Evolutionary conservation across 2,329 filamentous ascomycete species (phyloP).

Genomic region (Apiospora koreana): DNA sequence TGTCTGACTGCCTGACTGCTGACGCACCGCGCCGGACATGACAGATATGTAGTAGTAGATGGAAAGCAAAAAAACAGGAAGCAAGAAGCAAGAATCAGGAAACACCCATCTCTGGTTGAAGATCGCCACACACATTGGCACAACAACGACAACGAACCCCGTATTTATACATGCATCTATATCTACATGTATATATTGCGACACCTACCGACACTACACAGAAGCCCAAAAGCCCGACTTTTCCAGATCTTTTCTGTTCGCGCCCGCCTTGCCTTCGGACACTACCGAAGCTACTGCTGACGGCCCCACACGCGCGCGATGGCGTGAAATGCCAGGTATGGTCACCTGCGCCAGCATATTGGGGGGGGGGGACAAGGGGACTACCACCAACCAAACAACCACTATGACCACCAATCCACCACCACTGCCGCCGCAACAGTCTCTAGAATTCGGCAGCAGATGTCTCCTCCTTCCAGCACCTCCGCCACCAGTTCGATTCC

Average conservation of each 20-base stretch:
- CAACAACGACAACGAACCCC: no score
- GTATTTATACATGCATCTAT: no score
- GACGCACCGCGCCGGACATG: not conserved
- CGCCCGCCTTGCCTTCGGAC: not conserved
- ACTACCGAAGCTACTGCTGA: not conserved
- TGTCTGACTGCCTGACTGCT: not conserved
- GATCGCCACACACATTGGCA: no score
- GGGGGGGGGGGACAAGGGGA: not conserved
- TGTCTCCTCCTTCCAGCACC: not conserved
- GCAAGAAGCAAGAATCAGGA: no score
- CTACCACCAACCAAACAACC: not conserved
- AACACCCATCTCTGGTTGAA: no score
- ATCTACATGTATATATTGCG: no score
- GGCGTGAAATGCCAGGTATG: not conserved
- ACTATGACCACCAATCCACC: not conserved
- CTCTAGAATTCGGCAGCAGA: not conserved
- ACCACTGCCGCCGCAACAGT: not conserved
- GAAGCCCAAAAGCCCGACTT: not conserved
- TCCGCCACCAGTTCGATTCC: not conserved
- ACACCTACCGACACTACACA: no score
- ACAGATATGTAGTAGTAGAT: not conserved
- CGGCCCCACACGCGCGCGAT: not conserved
- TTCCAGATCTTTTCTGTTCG: not conserved
- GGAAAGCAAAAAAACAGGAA: no score
- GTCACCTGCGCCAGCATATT: constrained; percentile 1